A percentile compares a stretch with the other conserved stretches of the same genome.
These are phyloP conservation scores for Spathaspora gorwiae DNA, from an alignment of 805 yeast genomes.

Conservation along the genomic window DNA sequence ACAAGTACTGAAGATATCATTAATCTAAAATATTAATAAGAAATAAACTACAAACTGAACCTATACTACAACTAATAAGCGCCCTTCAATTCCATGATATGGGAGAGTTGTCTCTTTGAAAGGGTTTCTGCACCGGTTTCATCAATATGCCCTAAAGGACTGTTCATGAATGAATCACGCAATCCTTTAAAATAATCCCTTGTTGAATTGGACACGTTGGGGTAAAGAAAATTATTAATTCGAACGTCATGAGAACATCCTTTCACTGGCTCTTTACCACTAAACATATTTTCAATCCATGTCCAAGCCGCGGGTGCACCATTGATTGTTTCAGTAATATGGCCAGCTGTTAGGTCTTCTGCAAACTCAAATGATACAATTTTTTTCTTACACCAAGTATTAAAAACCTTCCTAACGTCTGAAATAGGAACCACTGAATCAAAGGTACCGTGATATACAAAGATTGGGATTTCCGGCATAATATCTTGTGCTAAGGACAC, in stretches of 20 bases:
- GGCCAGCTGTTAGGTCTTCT: constrained; percentile 21
- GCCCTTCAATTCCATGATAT: too few relatives aligned
- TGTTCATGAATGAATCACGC: background rate
- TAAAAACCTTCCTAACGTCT: constrained; percentile 16
- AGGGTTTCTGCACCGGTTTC: too few relatives aligned
- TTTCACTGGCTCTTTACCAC: constrained; percentile 41
- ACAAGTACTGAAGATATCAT: too few relatives aligned
- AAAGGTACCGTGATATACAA: constrained; percentile 16
- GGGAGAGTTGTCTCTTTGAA: too few relatives aligned
- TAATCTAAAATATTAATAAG: too few relatives aligned
- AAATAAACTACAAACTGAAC: too few relatives aligned
- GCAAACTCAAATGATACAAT: constrained; percentile 26
- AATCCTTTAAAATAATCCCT: constrained; percentile 1
- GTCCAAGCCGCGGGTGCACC: constrained; percentile 20
- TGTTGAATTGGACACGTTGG: constrained; percentile 5
- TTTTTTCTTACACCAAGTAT: constrained; percentile 25
- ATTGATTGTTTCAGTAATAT: constrained; percentile 17
- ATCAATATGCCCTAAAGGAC: background rate
- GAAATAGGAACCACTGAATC: constrained; percentile 18
- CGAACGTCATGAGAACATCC: constrained; percentile 51
- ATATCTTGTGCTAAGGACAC: constrained; percentile 10
- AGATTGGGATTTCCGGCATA: constrained; percentile 18
- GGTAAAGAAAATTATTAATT: constrained; percentile 41
- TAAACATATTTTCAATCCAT: constrained; percentile 17
- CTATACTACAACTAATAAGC: too few relatives aligned